Evolutionary conservation across 495 filamentous ascomycete species (phyloP), one percentile per base, ranked within the genome.

Genomic region (Hypoxylon fuscum): DNA sequence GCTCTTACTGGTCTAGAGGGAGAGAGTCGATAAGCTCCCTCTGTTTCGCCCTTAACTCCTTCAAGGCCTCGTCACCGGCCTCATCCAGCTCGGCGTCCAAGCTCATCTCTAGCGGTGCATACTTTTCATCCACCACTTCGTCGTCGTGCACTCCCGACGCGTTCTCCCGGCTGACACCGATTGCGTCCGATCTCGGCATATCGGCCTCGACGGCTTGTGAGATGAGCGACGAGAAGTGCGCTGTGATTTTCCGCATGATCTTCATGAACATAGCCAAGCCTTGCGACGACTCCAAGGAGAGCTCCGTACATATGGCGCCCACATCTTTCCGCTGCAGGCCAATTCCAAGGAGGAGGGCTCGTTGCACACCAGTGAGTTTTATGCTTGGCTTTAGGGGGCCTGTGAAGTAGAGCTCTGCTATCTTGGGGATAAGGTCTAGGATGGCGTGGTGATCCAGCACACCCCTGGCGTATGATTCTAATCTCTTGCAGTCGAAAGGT

Each of bases 371-470:
- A 3, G 86, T 88, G 25, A 97, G 79, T 51, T 81, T 87, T 64
- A 96, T 79, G 31, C 78, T 78, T 38, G 78, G 74, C 58, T 79
- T 86, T 2, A 98, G 76, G 14, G 86, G 84, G 48, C 90, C 90
- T 6, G 83, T 83, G 76, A 99, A 97, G 81, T 92, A 95, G 34
- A 93, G 84, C 6, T 82, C 78, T 5, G 96, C 85, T 46, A 98
- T 85, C 5, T 78, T 81, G 1, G 96, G 96, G 59, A 98, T 79
- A 74, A 99, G 85, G 69, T 99, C 96, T 29, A 98, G 81, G 51
- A 99, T 95, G 64, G 97, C 94, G 72, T 97, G 96, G 77, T 97
- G 96, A 70, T 99, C 96, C 14, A 99, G 83, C 75, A 97, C 88
- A 71, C 96, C 97, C 75, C 95, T 96, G 9, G 95, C 91, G 68